Base-by-base conservation (phyloP, 306 rosid species). In the Urtica urens region DNA sequence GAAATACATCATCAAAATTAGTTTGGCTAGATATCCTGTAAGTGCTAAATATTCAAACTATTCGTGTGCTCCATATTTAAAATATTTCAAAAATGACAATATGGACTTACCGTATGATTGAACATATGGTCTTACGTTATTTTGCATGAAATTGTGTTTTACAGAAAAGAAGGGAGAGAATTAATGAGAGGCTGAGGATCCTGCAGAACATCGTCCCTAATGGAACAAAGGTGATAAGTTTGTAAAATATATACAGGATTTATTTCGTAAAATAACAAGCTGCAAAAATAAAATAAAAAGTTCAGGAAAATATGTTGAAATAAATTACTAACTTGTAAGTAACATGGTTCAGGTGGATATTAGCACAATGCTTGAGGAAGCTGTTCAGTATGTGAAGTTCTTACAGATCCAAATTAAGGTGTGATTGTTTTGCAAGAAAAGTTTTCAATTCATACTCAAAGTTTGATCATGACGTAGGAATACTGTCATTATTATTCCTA, bases 331-430 rank as follows among this genome's bases (percentile, higher is more conserved):
- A 30, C 10, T 46, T 62, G 26, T 23, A n/a, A 54, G 40, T 23
- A 45, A 38, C 22, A 10, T 31, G 54, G 61, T 78, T 44, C 64
- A 88, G 95, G 95, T 90, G 51, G 97, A 90, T 71, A 81, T 81
- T 55, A 84, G 95, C 80, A 90, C 95, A 65, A 90, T 90, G 95
- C 99, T 90, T 28, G 99, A 90, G 68, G 99, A 90, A 75, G 95
- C 92, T 46, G 95, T 81, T 47, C 79, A 72, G 24, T 85, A 90
- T 69, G 99, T 90, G 49, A 84, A 81, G 66, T 84, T 90, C 49
- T 64, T 90, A 44, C 94, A 81, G 60, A 87, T 81, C 46, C 99
- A 90, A 71, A 81, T 85, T 43, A 81, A 85, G 97, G 97, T 84
- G n/a, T n/a, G 60, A 63, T 52, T 54, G 53, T 21, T 6, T 7